Conservation (phyloP, 345 rosid genomes). For the Gossypium rotundifolium region DNA sequence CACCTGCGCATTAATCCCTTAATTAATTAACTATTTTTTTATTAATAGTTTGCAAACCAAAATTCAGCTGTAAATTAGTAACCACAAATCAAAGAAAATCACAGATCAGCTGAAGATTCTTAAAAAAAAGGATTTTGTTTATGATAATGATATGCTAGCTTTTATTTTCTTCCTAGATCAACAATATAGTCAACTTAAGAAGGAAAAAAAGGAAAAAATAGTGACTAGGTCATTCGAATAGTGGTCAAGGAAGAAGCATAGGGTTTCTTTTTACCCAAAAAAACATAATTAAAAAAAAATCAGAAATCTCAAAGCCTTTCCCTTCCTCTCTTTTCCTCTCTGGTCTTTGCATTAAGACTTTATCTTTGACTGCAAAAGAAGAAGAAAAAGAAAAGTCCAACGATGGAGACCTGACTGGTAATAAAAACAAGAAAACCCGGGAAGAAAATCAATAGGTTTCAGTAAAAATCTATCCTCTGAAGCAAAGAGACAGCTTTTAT, state of each 20-base stretch:
- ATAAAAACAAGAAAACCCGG: conserved; percentile 25
- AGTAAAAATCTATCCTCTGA: conserved; percentile 9
- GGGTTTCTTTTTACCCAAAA: conserved; percentile 1
- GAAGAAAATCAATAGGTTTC: conserved; percentile 15
- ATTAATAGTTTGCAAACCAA: not conserved
- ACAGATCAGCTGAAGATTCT: conserved; percentile 5
- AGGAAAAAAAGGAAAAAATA: not conserved
- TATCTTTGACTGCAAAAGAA: conserved; percentile 41
- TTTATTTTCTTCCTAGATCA: not conserved
- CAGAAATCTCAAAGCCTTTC: not conserved
- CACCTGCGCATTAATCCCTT: conserved; percentile 46
- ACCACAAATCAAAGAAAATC: not conserved
- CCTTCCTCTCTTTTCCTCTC: not conserved
- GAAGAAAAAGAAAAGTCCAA: conserved; percentile 25
- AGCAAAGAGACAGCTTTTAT: conserved; percentile 24
- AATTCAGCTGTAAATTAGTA: too few relatives aligned
- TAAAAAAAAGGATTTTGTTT: not conserved
- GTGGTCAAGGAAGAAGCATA: not conserved
- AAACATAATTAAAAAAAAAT: not conserved
- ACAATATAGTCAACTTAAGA: not conserved
- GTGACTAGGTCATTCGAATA: not conserved
- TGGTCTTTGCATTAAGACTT: conserved; percentile 26
- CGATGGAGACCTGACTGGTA: conserved; percentile 51
- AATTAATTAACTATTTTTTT: not conserved
- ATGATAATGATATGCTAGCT: not conserved